A percentile compares a stretch with the other conserved stretches of the same genome.
Conservation (phyloP, 2,329 filamentous ascomycete genomes). For the Penicillium sp. region DNA sequence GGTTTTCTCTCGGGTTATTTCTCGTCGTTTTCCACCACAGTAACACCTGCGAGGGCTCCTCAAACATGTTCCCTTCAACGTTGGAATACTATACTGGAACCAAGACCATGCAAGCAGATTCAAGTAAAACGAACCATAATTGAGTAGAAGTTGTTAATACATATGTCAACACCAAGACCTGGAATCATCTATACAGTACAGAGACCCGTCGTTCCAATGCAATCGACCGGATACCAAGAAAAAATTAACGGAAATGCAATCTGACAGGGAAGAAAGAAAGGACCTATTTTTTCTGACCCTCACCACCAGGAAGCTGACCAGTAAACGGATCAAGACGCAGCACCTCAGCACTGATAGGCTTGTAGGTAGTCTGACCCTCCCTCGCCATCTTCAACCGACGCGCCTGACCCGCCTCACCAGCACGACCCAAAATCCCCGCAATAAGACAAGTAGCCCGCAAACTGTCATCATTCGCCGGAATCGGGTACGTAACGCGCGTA, state of each 20-base stretch:
- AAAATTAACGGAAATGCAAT: slow-evolving; percentile 8
- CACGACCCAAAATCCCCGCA: slow-evolving; percentile 77
- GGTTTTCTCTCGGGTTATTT: too few species aligned
- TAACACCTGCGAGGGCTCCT: too few species aligned
- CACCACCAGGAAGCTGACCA: slow-evolving; percentile 14
- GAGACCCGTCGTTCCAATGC: slow-evolving; percentile 20
- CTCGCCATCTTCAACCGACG: slow-evolving; percentile 62
- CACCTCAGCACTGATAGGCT: slow-evolving; percentile 24
- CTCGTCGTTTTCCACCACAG: too few species aligned
- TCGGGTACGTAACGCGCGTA: slow-evolving; percentile 91
- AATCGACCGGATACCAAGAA: slow-evolving; percentile 15
- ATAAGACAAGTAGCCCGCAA: slow-evolving; percentile 77
- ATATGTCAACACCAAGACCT: slow-evolving; percentile 23
- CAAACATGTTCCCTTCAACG: too few species aligned
- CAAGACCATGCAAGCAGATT: not conserved
- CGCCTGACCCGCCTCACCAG: slow-evolving; percentile 72
- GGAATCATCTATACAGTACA: slow-evolving; percentile 38
- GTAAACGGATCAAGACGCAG: slow-evolving; percentile 27
- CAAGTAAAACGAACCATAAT: slow-evolving; percentile 8
- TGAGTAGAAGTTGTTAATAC: slow-evolving; percentile 27
- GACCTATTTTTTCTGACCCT: slow-evolving; percentile 12
- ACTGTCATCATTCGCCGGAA: slow-evolving; percentile 96
- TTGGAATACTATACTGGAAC: not conserved
- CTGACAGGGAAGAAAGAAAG: not conserved
- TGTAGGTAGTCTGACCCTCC: slow-evolving; percentile 60